Conservation (phyloP, 2,329 filamentous ascomycete species). For the Dryadomyces quercus-mongolicae region DNA sequence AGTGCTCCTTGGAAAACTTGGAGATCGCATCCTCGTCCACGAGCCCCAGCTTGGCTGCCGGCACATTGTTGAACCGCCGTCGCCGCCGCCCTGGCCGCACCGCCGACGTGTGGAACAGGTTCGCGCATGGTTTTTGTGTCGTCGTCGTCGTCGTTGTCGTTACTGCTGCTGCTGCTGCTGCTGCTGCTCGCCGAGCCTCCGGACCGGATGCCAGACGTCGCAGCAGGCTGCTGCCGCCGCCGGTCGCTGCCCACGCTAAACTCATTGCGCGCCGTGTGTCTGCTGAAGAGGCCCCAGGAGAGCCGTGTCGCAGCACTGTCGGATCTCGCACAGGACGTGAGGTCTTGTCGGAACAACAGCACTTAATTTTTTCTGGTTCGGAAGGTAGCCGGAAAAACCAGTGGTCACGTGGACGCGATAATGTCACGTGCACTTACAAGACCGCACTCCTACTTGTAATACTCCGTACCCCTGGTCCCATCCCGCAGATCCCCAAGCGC, state of each 20-base stretch:
- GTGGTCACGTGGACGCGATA: not conserved
- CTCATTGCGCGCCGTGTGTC: constrained; percentile 6
- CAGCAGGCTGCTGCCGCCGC: constrained; percentile 6
- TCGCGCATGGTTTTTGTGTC: constrained; percentile 13
- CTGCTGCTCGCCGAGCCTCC: not conserved
- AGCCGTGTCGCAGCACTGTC: not conserved
- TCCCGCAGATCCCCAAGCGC: not conserved
- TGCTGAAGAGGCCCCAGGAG: not conserved
- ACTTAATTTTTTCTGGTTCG: constrained; percentile 8
- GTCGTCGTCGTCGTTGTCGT: not conserved
- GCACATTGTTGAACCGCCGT: constrained; percentile 40
- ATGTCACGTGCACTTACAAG: not conserved
- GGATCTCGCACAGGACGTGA: not conserved
- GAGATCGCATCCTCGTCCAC: constrained; percentile 29
- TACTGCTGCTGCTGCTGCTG: not conserved
- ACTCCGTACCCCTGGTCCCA: not conserved
- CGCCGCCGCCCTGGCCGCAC: constrained; percentile 31
- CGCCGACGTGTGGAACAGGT: constrained; percentile 39
- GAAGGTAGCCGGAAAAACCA: constrained; percentile 2
- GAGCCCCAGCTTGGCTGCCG: constrained; percentile 39
- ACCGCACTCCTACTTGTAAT: no score
- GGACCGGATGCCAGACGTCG: constrained; percentile 8
- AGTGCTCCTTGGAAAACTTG: constrained; percentile 33
- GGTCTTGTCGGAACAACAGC: constrained; percentile 4
- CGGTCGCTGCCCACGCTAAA: constrained; percentile 8